Conservation (phyloP, 345 rosid genomes). For the Streptanthus diversifolius region DNA sequence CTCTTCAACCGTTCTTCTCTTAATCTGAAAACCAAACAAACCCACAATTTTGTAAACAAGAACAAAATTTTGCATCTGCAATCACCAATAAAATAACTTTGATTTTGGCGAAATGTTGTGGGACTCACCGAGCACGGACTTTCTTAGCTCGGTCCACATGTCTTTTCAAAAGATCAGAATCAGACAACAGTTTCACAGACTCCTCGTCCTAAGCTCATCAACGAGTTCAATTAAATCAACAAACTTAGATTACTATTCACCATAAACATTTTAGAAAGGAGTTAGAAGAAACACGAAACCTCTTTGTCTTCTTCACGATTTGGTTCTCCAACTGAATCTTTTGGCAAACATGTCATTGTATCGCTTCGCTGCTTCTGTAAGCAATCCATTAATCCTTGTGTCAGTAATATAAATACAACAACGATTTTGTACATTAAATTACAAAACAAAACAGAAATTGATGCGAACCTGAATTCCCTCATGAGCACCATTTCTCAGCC, state of each 20-base stretch:
- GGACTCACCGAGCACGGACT: conserved; percentile 67
- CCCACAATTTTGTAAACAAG: neutral
- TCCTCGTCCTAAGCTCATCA: conserved; percentile 49
- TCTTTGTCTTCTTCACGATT: conserved; percentile 44
- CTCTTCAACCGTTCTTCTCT: conserved; percentile 65
- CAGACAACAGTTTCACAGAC: conserved; percentile 50
- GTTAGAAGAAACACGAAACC: conserved; percentile 38
- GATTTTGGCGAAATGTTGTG: neutral
- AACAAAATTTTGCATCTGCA: neutral
- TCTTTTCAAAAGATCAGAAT: conserved; percentile 61
- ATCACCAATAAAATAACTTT: conserved; percentile 2
- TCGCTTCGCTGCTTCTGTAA: conserved; percentile 57
- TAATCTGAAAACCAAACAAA: conserved; percentile 43
- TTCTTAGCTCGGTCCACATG: conserved; percentile 72
- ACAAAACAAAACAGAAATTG: neutral
- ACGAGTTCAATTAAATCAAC: neutral
- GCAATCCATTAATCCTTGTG: neutral
- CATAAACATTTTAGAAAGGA: neutral
- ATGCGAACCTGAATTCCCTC: conserved; percentile 65
- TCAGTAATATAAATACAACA: neutral
- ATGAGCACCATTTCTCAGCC: conserved; percentile 82
- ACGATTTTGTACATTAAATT: neutral
- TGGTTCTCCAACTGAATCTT: conserved; percentile 43
- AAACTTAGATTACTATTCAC: neutral
- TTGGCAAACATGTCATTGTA: conserved; percentile 47